phyloP scores from a whole-genome alignment of 139 green algal species.

The Chlorella sorokiniana region DNA sequence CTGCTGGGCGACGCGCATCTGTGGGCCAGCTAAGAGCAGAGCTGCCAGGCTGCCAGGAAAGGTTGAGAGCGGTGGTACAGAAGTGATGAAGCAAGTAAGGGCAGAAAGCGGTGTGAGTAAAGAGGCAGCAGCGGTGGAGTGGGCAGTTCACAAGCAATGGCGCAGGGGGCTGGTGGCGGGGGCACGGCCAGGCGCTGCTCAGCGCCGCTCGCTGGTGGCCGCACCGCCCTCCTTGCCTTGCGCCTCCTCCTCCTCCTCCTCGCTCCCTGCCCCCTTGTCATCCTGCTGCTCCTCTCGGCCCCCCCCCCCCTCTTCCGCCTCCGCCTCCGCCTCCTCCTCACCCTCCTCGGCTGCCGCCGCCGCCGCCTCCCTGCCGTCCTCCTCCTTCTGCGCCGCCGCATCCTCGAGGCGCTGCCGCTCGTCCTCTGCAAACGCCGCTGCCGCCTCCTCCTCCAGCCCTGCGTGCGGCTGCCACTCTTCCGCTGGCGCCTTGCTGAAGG shows the following conservation, averaged over 20 bases:
- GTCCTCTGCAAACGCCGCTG: not conserved
- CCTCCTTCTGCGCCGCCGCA: not conserved
- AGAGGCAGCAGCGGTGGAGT: not conserved
- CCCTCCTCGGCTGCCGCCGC: not conserved
- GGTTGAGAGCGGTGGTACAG: no score
- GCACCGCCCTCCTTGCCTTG: not conserved
- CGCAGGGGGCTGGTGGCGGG: not conserved
- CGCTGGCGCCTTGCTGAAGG: not conserved
- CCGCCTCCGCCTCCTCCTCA: not conserved
- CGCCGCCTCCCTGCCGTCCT: not conserved
- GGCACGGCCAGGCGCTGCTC: not conserved
- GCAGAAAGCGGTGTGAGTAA: not conserved
- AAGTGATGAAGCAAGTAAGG: not conserved
- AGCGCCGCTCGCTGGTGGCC: not conserved
- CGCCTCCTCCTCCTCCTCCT: constrained; percentile 9
- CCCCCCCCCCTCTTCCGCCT: not conserved
- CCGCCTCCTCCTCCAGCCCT: not conserved
- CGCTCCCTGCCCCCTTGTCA: not conserved
- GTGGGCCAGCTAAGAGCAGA: no score
- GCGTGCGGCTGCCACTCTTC: not conserved
- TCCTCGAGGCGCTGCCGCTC: not conserved
- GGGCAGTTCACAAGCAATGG: not conserved
- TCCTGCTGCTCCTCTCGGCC: not conserved
- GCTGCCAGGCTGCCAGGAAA: no score
- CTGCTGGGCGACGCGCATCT: no score